Evolutionary conservation across 2,329 filamentous ascomycete genomes (phyloP), one percentile per base, ranked within the genome.

Genomic region (Sclerotinia minor): DNA sequence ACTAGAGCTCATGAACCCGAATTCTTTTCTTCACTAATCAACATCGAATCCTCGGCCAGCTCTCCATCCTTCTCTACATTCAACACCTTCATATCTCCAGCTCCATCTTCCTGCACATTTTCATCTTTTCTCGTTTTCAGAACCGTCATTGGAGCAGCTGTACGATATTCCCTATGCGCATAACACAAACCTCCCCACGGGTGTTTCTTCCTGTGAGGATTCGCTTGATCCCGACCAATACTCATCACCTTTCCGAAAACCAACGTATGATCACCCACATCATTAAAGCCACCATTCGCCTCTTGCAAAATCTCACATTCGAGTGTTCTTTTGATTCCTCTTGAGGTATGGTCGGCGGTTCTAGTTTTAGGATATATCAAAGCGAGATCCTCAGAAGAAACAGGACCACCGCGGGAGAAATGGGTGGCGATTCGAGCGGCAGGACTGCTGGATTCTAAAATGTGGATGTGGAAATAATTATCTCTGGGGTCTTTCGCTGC

Each of bases 251-350:
- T 69, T 9, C 70, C 76, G 55, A 76, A 41, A 60, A 77, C 70
- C 49, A 77, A 41, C 5, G 71, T 69, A 71, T 77, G 75, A 69
- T 76, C 73, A 5, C 75, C 73, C 38, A 76, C 71, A 38, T 69
- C 59, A 19, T 75, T 68, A 24, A 74, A 63, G 11, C 44, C 49
- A 26, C 53, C 44, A 2, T 63, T 45, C 54, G 21, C 64, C 29
- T 61, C 32, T 29, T 61, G 58, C 32, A 72, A 41, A 35, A 75
- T 24, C 53, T 71, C 55, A 45, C 75, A 77, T 35, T 64, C 63
- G 17, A 77, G 54, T 1, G 70, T 64, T 44, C 53, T 58, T 52
- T 64, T 72, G 1, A 74, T 63, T 7, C 49, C 29, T n/a, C 13
- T 65, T 5, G 41, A 15, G 32, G 57, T 29, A 6, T 44, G 47